Base-by-base conservation (phyloP, 1,284 basidiomycete species). In the Cerrena zonata region DNA sequence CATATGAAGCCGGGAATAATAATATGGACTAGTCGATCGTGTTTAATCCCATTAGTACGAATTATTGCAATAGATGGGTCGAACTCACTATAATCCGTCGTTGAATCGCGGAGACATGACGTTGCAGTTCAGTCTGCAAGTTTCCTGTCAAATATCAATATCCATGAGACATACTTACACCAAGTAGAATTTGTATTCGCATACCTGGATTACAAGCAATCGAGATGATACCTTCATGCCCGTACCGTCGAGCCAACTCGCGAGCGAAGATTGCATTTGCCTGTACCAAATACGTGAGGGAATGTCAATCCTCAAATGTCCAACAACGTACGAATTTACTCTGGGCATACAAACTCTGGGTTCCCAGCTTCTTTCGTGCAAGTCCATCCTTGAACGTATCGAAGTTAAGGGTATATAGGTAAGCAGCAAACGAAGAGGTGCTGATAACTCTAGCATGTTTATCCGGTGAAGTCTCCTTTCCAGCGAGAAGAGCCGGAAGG, bases 381-480 rank as follows among this genome's bases (percentile, higher is more conserved):
- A 61, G 58, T 1, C 60, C 59, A 30, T 65, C 67, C 22, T 48
- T 53, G 44, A 72, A 54, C 1, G 65, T 62, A 0, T 65, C 65
- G 49, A 50, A 69, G 41, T 65, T 43, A 38, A 72, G 13, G 2
- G 46, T 30, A 2, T 46, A 56, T 2, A 60, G 11, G 18, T 62
- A 58, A 45, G 71, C 54, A 4, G 51, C 66, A 13, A 52, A 50
- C 1, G 76, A 77, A 0, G 73, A 68, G 2, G 71, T 69, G 36
- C 65, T 63, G 49, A 79, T 62, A 30, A 80, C 60, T 24, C 78
- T 69, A 1, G 70, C 59, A 15, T 73, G 72, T 19, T 68, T 57
- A 34, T 61, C 62, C 7, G 65, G 58, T 0, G 65, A 62, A 0
- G 59, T 58, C 49, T 59, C 55, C 18, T 63, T 59, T 2, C 67